Percentiles rank a stretch among this genome's conserved stretches.
Evolutionary conservation across 2,329 filamentous ascomycete genomes (phyloP).

Genomic region (Plenodomus biglobosus): DNA sequence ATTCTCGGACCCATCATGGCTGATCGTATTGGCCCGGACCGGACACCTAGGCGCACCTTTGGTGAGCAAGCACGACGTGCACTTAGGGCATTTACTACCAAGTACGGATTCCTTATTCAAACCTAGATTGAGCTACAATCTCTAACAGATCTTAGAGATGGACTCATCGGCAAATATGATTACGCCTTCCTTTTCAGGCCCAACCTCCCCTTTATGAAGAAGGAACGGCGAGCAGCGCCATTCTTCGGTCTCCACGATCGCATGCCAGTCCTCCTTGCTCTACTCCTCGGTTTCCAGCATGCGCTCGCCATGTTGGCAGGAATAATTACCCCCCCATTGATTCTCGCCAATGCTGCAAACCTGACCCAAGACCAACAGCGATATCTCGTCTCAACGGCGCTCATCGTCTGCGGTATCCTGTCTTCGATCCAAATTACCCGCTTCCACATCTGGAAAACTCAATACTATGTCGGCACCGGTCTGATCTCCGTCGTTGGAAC

Average conservation of each 20-base stretch:
- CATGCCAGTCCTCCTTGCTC: constrained; percentile 73
- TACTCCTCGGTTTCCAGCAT: constrained; percentile 78
- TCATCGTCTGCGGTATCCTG: constrained; percentile 77
- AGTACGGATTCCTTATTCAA: constrained; percentile 33
- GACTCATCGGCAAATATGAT: constrained; percentile 83
- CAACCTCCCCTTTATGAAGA: constrained; percentile 80
- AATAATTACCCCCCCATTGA: constrained; percentile 76
- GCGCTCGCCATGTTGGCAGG: constrained; percentile 69
- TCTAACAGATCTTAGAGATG: constrained; percentile 54
- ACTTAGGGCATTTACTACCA: constrained; percentile 53
- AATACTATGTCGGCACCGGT: constrained; percentile 67
- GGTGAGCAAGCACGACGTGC: constrained; percentile 46
- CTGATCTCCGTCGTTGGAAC: constrained; percentile 78
- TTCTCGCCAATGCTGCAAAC: constrained; percentile 68
- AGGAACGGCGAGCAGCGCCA: constrained; percentile 61
- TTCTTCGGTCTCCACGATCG: constrained; percentile 82
- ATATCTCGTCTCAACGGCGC: constrained; percentile 75
- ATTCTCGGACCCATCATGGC: constrained; percentile 15
- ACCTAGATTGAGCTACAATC: neutral
- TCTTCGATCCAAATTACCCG: constrained; percentile 74
- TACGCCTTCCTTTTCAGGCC: constrained; percentile 84
- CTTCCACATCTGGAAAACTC: constrained; percentile 71
- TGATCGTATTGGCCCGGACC: constrained; percentile 51
- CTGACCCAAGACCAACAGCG: constrained; percentile 63
- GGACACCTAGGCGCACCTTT: constrained; percentile 45